Evolutionary conservation across 331 rosid species (phyloP), one percentile per base, ranked within the genome.

Genomic region (Spiraea crenata): DNA sequence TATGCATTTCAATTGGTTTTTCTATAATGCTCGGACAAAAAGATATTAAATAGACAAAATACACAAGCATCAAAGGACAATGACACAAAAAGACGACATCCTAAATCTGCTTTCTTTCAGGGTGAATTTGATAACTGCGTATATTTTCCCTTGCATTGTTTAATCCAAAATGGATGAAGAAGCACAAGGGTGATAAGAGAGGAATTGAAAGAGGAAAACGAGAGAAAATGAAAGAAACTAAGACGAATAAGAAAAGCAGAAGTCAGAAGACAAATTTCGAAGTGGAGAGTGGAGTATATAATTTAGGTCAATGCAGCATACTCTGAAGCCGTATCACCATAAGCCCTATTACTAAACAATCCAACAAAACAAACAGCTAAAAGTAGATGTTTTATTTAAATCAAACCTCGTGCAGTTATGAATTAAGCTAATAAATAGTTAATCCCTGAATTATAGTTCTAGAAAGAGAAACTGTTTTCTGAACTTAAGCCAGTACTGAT

Each of bases 1-100:
- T 66, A 69, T 41, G 3, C 67, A 31, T 47, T 37, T 17, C n/a
- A n/a, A 40, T 73, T 47, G 48, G 57, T 64, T 57, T 65, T 48
- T 65, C 11, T 64, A 47, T 3, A 38, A 66, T 39, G 73, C 1
- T 12, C 5, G 9, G 12, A 49, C 63, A 35, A 50, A 49, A 50
- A 65, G 57, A 57, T 2, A 52, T 63, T 20, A 60, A 67, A 40
- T 73, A 52, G 51, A 69, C 5, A 40, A 52, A 3, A 7, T 15
- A 20, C 37, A 14, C 50, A 67, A 50, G 1, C 69, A 60, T 38
- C 17, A 20, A 51, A 39, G 6, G 3, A 25, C 20, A 44, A 12
- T 51, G 37, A 7, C n/a, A 68, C 39, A 1, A 1, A 20, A 60
- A 49, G 17, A 60, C 20, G 13, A 41, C 63, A 68, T 11, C 63